Base-by-base conservation (phyloP, 148 eudicot species). In the Dysphania ambrosioides region DNA sequence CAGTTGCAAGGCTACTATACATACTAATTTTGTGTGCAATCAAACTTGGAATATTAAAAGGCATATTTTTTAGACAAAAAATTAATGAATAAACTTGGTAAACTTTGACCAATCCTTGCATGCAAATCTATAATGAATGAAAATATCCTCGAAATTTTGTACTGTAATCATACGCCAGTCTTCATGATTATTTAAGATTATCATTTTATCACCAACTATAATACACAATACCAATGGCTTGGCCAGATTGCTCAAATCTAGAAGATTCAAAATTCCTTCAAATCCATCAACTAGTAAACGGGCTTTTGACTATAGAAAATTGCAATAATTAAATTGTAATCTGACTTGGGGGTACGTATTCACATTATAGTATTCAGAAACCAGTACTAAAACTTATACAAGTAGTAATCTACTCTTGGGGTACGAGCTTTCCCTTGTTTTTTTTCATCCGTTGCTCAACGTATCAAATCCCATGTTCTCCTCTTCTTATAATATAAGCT, bases 401-500 rank as follows among this genome's bases (percentile, higher is more conserved):
- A 58, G 5, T 58, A 9, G 13, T 26, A 59, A 24, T 59, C 24
- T 53, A 29, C 13, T 32, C 44, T 65, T 35, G 27, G 27, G 5
- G 42, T 66, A 23, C 23, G 70, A 1, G 15, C 63, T 38, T n/a
- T 66, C 2, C 67, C 67, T 63, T 30, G 16, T 23, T 66, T 66
- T 7, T n/a, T n/a, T n/a, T 16, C 40, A 16, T 34, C 24, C n/a
- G 41, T 34, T 16, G 40, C 35, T 8, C 67, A 34, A 34, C 67
- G 65, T 30, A 61, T n/a, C 19, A 63, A 63, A 32, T 63, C 41
- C 67, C 41, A 63, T 34, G 67, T 63, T 63, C 67, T 63, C 23
- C 11, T 19, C 12, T 34, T 16, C 19, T 63, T 31, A 36, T 11
- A 66, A n/a, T 26, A 5, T 26, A 5, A n/a, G 5, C 42, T 64